phyloP scores from a whole-genome alignment of 83 land plant species.

The Thuja plicata region DNA sequence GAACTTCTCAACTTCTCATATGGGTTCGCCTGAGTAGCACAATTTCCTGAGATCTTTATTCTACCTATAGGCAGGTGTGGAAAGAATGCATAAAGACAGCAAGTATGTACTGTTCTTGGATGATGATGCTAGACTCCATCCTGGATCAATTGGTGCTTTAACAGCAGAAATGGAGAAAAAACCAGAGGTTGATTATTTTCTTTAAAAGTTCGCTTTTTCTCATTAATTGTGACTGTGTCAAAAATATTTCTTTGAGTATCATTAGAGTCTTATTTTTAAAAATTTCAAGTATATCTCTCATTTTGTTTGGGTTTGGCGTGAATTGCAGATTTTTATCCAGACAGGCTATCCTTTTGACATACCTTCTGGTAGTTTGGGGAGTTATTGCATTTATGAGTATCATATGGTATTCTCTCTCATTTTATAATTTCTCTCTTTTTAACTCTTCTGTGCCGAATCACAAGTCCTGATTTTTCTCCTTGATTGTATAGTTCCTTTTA shows the following conservation, averaged over 20 bases:
- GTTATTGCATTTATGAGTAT: slow-evolving; percentile 99
- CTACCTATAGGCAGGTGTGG: slow-evolving; percentile 84
- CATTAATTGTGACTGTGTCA: not conserved
- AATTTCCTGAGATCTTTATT: not conserved
- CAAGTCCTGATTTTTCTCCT: not conserved
- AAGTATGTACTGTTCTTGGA: slow-evolving; percentile 97
- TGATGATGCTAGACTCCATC: slow-evolving; percentile 98
- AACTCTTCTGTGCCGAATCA: not conserved
- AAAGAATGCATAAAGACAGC: slow-evolving; percentile 90
- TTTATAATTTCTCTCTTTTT: not conserved
- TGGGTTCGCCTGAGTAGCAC: not conserved
- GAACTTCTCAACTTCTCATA: slow-evolving; percentile 2
- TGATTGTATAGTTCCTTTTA: not conserved
- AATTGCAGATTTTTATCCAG: slow-evolving; percentile 93
- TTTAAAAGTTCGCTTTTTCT: not conserved
- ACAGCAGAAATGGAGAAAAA: slow-evolving; percentile 85
- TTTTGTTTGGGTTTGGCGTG: slow-evolving; percentile 7
- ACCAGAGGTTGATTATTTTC: slow-evolving; percentile 70
- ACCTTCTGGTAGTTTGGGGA: slow-evolving; percentile 97
- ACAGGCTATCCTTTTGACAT: slow-evolving; percentile 99
- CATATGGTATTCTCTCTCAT: slow-evolving; percentile 75
- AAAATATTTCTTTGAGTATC: not conserved
- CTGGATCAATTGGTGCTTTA: slow-evolving; percentile 94
- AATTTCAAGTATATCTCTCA: not conserved
- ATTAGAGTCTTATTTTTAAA: not conserved